These are phyloP conservation scores for Catunica adiposa DNA, from an alignment of 2,329 filamentous ascomycete genomes.

Conservation along the genomic window DNA sequence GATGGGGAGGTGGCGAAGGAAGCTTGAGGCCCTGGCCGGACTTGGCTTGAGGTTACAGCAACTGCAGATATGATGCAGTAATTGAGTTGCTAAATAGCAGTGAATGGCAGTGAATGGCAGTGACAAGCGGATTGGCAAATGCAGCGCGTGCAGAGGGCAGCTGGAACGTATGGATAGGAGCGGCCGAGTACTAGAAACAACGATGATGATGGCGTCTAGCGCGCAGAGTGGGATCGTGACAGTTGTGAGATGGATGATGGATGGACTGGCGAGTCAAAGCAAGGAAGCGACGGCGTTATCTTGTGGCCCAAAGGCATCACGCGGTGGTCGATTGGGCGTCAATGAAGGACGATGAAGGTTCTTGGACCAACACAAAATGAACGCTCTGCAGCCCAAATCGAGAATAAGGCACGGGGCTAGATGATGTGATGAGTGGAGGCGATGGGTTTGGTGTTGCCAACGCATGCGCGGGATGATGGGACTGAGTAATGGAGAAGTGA, in stretches of 20 bases:
- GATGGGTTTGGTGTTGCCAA: not conserved
- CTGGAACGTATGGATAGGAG: not conserved
- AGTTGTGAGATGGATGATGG: not conserved
- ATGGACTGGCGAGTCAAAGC: not conserved
- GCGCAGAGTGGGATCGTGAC: not conserved
- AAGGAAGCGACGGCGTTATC: not conserved
- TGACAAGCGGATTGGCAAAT: not conserved
- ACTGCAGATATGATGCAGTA: not conserved
- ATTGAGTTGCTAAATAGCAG: not conserved
- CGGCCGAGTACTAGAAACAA: not conserved
- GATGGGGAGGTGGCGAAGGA: too few species aligned
- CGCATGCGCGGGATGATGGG: not conserved
- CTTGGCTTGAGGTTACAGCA: not conserved
- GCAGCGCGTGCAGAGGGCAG: not conserved
- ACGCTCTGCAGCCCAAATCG: not conserved
- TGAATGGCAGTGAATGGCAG: not conserved
- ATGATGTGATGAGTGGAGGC: not conserved
- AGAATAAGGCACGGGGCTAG: not conserved
- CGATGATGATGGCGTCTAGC: not conserved
- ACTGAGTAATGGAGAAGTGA: not conserved
- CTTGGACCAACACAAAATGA: not conserved
- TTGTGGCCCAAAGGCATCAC: not conserved
- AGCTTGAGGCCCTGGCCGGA: too few species aligned
- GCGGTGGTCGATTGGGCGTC: not conserved
- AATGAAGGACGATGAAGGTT: not conserved